Evolutionary conservation across 306 rosid genomes (phyloP).

Genomic region (Prunus salicina): DNA sequence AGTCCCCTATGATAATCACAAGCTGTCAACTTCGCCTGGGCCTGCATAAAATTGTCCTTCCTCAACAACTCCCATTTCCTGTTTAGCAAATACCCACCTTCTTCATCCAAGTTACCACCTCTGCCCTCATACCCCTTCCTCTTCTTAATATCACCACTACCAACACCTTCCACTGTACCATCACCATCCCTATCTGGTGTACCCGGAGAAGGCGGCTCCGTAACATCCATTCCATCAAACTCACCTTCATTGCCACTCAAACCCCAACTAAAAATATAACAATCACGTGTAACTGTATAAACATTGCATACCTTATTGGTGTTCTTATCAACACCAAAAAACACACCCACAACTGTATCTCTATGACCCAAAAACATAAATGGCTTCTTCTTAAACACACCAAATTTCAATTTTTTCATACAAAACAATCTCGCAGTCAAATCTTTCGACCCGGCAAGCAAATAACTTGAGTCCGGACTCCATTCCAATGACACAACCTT

Average conservation of each 20-base stretch:
- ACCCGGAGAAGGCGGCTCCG: slow-evolving; percentile 48
- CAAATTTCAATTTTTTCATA: slow-evolving; percentile 39
- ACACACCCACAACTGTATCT: slow-evolving; percentile 70
- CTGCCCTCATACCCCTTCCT: slow-evolving; percentile 41
- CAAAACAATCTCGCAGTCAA: slow-evolving; percentile 64
- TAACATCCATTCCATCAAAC: slow-evolving; percentile 33
- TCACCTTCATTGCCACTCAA: slow-evolving; percentile 28
- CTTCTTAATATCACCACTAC: slow-evolving; percentile 43
- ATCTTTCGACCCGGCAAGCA: slow-evolving; percentile 80
- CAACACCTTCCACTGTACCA: slow-evolving; percentile 39
- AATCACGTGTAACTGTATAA: slow-evolving; percentile 68
- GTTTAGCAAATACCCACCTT: slow-evolving; percentile 47
- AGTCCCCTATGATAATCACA: slow-evolving; percentile 84
- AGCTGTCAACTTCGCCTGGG: slow-evolving; percentile 51
- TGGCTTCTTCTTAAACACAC: slow-evolving; percentile 43
- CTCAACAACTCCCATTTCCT: slow-evolving; percentile 79
- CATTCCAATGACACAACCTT: slow-evolving; percentile 66
- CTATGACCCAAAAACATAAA: slow-evolving; percentile 77
- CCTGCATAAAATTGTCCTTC: slow-evolving; percentile 69
- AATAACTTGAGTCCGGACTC: slow-evolving; percentile 70
- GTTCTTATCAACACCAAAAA: slow-evolving; percentile 67
- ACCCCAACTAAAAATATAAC: slow-evolving; percentile 70
- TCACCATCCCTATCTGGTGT: slow-evolving; percentile 65
- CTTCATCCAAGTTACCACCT: slow-evolving; percentile 34
- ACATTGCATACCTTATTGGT: slow-evolving; percentile 51